Conservation (phyloP, 1,284 basidiomycete species). For the Porogramme epimiltina region DNA sequence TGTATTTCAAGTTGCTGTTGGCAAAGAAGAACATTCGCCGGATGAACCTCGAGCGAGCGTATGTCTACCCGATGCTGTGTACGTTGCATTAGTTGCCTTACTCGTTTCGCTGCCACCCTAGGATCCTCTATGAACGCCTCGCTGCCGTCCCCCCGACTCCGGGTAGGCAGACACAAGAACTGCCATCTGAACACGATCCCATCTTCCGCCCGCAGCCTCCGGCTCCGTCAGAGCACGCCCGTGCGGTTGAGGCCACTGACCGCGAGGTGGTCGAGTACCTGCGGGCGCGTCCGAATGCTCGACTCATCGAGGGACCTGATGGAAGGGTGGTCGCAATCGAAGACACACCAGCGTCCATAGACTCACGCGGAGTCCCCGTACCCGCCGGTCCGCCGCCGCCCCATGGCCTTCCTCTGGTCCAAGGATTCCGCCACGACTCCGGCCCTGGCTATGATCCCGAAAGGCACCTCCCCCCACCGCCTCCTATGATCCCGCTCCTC, state of each 20-base stretch:
- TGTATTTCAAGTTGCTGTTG: slow-evolving; percentile 79
- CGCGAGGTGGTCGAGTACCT: slow-evolving; percentile 46
- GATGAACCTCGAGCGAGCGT: slow-evolving; percentile 90
- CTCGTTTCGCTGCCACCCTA: slow-evolving; percentile 31
- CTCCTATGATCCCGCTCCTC: slow-evolving; percentile 40
- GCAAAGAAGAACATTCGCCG: slow-evolving; percentile 87
- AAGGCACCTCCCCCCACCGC: slow-evolving; percentile 52
- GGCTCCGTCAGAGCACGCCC: slow-evolving; percentile 36
- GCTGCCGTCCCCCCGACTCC: slow-evolving; percentile 59
- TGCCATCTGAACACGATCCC: slow-evolving; percentile 30
- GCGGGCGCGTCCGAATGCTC: slow-evolving; percentile 45
- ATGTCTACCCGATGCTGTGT: slow-evolving; percentile 40
- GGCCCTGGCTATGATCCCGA: slow-evolving; percentile 40
- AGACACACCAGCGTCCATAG: slow-evolving; percentile 44
- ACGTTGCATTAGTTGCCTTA: slow-evolving; percentile 12
- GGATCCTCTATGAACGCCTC: slow-evolving; percentile 78
- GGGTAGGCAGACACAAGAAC: slow-evolving; percentile 35
- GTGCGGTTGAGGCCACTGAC: slow-evolving; percentile 41
- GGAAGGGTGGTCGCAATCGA: slow-evolving; percentile 47
- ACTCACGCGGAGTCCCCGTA: slow-evolving; percentile 23
- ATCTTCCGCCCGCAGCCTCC: slow-evolving; percentile 29
- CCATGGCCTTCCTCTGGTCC: slow-evolving; percentile 36
- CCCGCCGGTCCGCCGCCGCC: slow-evolving; percentile 39
- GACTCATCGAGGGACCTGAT: slow-evolving; percentile 46
- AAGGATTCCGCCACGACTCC: slow-evolving; percentile 38